Conservation (phyloP, 176 grass and related monocot genomes). For the Luzula sylvatica region DNA sequence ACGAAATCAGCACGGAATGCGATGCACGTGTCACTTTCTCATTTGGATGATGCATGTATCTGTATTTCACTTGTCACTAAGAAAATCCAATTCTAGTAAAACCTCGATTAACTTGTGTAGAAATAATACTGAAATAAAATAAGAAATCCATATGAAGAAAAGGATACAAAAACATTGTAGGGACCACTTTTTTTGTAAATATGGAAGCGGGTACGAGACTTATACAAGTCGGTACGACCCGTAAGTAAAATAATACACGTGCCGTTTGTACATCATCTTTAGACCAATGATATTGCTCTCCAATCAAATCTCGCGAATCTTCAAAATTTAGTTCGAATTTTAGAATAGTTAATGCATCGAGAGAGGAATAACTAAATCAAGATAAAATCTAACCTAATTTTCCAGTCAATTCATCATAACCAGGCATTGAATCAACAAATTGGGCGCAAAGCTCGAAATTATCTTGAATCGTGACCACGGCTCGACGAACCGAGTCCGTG, state of each 20-base stretch:
- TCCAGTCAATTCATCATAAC: conserved; percentile 59
- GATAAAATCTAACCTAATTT: conserved; percentile 38
- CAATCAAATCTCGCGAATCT: conserved; percentile 33
- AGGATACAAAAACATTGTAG: conserved; percentile 87
- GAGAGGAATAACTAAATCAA: not conserved
- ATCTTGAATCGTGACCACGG: conserved; percentile 59
- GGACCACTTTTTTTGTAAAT: conserved; percentile 41
- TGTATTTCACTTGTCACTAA: conserved; percentile 37
- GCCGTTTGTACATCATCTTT: conserved; percentile 84
- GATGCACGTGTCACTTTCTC: conserved; percentile 76
- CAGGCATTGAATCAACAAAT: conserved; percentile 69
- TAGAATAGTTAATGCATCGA: no score
- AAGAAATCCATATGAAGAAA: conserved; percentile 4
- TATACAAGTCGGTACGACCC: conserved; percentile 75
- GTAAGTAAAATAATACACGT: conserved; percentile 78
- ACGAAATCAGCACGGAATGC: conserved; percentile 86
- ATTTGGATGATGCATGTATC: conserved; percentile 92
- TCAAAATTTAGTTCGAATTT: conserved; percentile 19
- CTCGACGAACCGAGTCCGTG: conserved; percentile 54
- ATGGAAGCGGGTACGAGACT: conserved; percentile 38
- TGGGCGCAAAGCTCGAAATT: conserved; percentile 28
- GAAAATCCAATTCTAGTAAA: conserved; percentile 8
- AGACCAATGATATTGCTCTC: conserved; percentile 50
- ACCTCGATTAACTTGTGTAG: not conserved
- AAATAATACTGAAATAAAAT: not conserved